Conservation (phyloP, 148 eudicot species). For the Vaccinium macrocarpon region DNA sequence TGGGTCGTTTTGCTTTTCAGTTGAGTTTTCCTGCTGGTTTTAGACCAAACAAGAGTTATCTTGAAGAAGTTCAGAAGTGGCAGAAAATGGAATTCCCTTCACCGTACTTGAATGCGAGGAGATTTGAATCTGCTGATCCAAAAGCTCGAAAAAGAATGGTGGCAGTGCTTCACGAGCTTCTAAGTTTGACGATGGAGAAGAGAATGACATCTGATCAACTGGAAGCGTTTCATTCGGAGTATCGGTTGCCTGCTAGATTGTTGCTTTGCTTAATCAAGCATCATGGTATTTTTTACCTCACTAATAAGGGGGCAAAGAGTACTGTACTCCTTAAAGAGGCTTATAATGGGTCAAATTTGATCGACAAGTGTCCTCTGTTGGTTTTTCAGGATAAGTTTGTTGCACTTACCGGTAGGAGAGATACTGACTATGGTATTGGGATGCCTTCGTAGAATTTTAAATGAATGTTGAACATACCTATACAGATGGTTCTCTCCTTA, state of each 20-base stretch:
- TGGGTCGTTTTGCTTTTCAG: slow-evolving; percentile 72
- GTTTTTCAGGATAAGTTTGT: slow-evolving; percentile 69
- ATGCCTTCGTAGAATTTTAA: slow-evolving; percentile 20
- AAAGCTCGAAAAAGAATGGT: slow-evolving; percentile 74
- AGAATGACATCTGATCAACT: slow-evolving; percentile 77
- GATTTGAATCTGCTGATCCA: slow-evolving; percentile 63
- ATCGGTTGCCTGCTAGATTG: slow-evolving; percentile 66
- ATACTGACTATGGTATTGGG: slow-evolving; percentile 21
- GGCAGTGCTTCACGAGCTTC: slow-evolving; percentile 91
- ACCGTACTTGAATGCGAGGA: slow-evolving; percentile 84
- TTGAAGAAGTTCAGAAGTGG: slow-evolving; percentile 78
- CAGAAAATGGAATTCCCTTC: slow-evolving; percentile 89
- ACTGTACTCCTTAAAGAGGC: slow-evolving; percentile 89
- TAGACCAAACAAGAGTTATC: slow-evolving; percentile 78
- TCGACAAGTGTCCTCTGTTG: slow-evolving; percentile 69
- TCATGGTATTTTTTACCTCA: slow-evolving; percentile 86
- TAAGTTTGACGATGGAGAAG: slow-evolving; percentile 82
- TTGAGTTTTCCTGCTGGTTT: slow-evolving; percentile 70
- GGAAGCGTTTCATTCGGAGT: slow-evolving; percentile 71
- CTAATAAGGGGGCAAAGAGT: slow-evolving; percentile 80
- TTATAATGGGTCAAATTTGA: slow-evolving; percentile 72
- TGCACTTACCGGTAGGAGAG: slow-evolving; percentile 68
- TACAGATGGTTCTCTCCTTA: background rate
- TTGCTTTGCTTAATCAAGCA: slow-evolving; percentile 88
- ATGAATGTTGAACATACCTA: background rate